Conservation (phyloP, 208 protist genomes). For the Crithidia expoeki region DNA sequence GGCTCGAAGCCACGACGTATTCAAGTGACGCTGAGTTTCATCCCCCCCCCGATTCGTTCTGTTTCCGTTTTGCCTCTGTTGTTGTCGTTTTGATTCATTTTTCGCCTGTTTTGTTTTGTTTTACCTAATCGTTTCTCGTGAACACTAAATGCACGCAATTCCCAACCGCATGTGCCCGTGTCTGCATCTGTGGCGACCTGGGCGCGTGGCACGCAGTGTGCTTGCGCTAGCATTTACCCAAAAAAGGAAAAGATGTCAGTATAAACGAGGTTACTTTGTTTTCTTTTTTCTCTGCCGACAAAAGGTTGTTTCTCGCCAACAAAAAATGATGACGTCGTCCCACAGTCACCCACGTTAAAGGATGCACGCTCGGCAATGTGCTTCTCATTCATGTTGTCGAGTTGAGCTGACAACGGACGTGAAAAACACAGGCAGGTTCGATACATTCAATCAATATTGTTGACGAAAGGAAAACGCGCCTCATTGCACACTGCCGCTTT, state of each 20-base stretch:
- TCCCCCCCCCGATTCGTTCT: background rate
- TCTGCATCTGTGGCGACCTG: background rate
- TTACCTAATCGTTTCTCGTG: background rate
- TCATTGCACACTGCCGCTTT: too few relatives aligned
- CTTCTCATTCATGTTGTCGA: too few relatives aligned
- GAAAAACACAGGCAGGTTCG: too few relatives aligned
- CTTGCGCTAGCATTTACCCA: background rate
- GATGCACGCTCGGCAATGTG: too few relatives aligned
- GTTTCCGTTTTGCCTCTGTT: background rate
- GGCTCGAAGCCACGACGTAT: background rate
- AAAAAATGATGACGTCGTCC: constrained; percentile 3
- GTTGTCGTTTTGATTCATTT: background rate
- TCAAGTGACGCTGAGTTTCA: background rate
- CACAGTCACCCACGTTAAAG: too few relatives aligned
- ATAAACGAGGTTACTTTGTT: background rate
- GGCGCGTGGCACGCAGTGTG: background rate
- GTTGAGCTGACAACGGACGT: too few relatives aligned
- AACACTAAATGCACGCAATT: constrained; percentile 3
- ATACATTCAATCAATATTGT: too few relatives aligned
- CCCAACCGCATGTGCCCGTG: background rate
- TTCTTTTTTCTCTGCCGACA: background rate
- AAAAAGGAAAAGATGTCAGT: constrained; percentile 1
- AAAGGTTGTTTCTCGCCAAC: background rate
- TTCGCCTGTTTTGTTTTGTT: too few relatives aligned
- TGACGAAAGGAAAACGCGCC: too few relatives aligned